Evolutionary conservation across 164 flowering plant genomes (phyloP).

Genomic region (Tetrastigma voinierianum): DNA sequence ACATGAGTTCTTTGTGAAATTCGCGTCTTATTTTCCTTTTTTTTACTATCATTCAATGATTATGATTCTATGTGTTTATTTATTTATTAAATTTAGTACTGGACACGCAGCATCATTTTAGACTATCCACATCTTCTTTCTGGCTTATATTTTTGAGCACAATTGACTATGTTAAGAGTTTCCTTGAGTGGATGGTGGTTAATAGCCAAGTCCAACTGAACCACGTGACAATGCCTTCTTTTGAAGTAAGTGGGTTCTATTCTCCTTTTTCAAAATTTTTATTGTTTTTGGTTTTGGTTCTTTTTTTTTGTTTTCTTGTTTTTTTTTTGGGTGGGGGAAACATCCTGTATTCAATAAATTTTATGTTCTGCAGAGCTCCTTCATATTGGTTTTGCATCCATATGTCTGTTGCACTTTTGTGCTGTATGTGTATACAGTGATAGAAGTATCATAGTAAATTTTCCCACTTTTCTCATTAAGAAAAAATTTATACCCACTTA

Average conservation of each 20-base stretch:
- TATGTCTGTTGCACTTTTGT: background rate
- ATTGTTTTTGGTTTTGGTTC: too few relatives aligned
- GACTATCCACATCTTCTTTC: constrained; percentile 83
- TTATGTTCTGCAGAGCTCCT: background rate
- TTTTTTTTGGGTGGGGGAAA: too few relatives aligned
- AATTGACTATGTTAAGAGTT: constrained; percentile 88
- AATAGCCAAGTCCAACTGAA: constrained; percentile 92
- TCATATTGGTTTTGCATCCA: background rate
- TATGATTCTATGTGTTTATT: constrained; percentile 6
- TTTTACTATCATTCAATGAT: background rate
- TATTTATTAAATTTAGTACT: constrained; percentile 46
- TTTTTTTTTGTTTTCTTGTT: too few relatives aligned
- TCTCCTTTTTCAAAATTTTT: background rate
- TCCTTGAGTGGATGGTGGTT: constrained; percentile 99
- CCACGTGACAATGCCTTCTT: constrained; percentile 91
- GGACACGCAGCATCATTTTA: constrained; percentile 68
- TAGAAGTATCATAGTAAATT: too few relatives aligned
- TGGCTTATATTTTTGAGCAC: constrained; percentile 90
- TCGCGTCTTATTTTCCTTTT: background rate
- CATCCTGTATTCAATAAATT: background rate
- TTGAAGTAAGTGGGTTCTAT: constrained; percentile 58
- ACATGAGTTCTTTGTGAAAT: constrained; percentile 51
- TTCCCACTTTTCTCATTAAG: too few relatives aligned
- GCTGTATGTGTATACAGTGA: too few relatives aligned
- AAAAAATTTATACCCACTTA: background rate